phyloP scores from a whole-genome alignment of 257 asterid genomes.

The Linaria vulgaris region DNA sequence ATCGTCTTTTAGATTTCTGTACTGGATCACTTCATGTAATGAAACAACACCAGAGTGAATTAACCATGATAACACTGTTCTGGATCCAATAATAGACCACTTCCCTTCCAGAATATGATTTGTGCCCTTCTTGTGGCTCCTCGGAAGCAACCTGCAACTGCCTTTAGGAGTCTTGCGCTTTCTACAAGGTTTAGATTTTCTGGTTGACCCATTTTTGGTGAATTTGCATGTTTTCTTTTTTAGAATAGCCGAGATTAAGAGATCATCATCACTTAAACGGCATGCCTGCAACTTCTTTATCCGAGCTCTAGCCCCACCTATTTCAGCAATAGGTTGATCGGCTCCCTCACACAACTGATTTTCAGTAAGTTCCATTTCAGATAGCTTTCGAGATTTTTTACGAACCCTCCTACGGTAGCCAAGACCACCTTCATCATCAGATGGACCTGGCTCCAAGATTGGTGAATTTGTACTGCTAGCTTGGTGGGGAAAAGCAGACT shows the following conservation, averaged over 20 bases:
- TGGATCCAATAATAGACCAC: slow-evolving; percentile 64
- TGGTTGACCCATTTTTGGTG: slow-evolving; percentile 41
- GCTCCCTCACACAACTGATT: slow-evolving; percentile 25
- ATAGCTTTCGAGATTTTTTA: slow-evolving; percentile 68
- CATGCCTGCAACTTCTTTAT: slow-evolving; percentile 50
- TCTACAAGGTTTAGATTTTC: slow-evolving; percentile 54
- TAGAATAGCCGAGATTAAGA: slow-evolving; percentile 74
- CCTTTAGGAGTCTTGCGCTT: slow-evolving; percentile 70
- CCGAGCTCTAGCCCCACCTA: slow-evolving; percentile 31
- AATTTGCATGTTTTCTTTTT: slow-evolving; percentile 51
- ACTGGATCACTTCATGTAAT: slow-evolving; percentile 68
- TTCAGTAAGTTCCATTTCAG: slow-evolving; percentile 54
- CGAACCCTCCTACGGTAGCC: slow-evolving; percentile 37
- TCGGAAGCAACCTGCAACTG: slow-evolving; percentile 79
- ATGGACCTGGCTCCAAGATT: slow-evolving; percentile 37
- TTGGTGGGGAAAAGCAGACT: slow-evolving; percentile 38
- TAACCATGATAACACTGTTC: slow-evolving; percentile 90
- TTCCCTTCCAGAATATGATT: slow-evolving; percentile 66
- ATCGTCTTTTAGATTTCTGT: slow-evolving; percentile 58
- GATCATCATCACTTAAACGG: slow-evolving; percentile 64
- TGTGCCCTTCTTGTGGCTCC: slow-evolving; percentile 66
- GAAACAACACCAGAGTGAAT: slow-evolving; percentile 72
- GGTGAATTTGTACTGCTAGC: slow-evolving; percentile 51
- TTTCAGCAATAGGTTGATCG: slow-evolving; percentile 20
- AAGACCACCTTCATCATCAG: slow-evolving; percentile 38